Evolutionary conservation across 2,329 filamentous ascomycete genomes (phyloP).

Genomic region (Torrubiella hemipterigena): DNA sequence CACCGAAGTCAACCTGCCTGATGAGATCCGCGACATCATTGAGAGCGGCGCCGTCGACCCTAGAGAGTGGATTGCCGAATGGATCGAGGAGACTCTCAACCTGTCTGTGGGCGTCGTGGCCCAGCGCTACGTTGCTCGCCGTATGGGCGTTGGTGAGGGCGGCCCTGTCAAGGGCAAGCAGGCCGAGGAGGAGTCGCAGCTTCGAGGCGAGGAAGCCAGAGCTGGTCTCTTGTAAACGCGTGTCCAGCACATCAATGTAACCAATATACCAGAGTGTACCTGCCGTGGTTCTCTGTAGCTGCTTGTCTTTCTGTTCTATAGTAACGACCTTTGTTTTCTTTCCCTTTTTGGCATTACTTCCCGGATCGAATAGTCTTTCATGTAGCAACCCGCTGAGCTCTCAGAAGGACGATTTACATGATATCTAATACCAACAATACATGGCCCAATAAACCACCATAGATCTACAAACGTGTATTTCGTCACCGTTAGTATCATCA

Average conservation of each 20-base stretch:
- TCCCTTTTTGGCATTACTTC: no score
- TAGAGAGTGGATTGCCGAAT: slow-evolving; percentile 93
- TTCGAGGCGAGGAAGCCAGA: slow-evolving; percentile 46
- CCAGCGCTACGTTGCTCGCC: slow-evolving; percentile 83
- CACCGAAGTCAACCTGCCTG: slow-evolving; percentile 40
- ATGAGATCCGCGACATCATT: slow-evolving; percentile 80
- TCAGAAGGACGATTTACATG: no score
- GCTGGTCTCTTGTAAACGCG: slow-evolving; percentile 37
- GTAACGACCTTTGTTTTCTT: not conserved
- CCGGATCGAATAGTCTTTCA: no score
- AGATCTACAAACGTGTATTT: no score
- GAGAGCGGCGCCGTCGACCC: slow-evolving; percentile 69
- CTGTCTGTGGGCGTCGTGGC: slow-evolving; percentile 76
- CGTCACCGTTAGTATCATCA: no score
- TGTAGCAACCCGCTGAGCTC: no score
- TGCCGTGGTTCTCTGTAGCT: no score
- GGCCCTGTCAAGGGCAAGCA: slow-evolving; percentile 50
- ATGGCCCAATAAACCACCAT: no score
- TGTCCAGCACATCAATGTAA: no score
- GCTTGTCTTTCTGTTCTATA: not conserved
- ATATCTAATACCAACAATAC: no score
- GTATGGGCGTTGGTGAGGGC: slow-evolving; percentile 92
- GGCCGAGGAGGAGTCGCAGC: slow-evolving; percentile 42
- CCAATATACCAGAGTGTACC: no score
- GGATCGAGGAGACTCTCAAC: slow-evolving; percentile 79